Conservation (phyloP, 1,284 basidiomycete species). For the Vanrija sp. region DNA sequence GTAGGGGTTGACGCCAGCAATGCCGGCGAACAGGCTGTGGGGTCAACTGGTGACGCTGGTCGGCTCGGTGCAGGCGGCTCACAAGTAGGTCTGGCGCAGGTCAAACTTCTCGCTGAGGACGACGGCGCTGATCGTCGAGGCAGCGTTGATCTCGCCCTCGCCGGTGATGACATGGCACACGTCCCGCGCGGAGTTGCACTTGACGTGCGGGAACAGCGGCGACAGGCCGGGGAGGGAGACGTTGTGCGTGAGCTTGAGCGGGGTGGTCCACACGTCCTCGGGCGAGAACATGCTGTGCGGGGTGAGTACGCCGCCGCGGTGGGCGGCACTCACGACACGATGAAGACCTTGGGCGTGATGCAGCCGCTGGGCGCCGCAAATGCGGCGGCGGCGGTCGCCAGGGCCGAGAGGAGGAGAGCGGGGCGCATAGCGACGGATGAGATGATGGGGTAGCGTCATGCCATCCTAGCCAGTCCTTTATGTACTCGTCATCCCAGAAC, state of each 20-base stretch:
- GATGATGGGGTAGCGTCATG: no score
- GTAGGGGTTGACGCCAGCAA: constrained; percentile 53
- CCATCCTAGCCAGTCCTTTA: no score
- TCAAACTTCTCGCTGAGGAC: constrained; percentile 49
- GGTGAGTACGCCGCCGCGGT: not conserved
- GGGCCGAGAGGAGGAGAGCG: no score
- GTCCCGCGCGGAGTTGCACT: constrained; percentile 48
- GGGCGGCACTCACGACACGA: constrained; percentile 21
- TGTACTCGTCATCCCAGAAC: no score
- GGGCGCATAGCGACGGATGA: no score
- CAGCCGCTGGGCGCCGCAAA: not conserved
- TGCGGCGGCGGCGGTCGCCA: no score
- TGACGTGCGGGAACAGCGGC: constrained; percentile 51
- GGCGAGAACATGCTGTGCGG: constrained; percentile 37
- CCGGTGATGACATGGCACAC: constrained; percentile 50
- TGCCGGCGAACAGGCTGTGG: constrained; percentile 49
- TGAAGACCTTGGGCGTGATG: constrained; percentile 35
- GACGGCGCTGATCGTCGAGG: constrained; percentile 41
- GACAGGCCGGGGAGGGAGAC: constrained; percentile 52
- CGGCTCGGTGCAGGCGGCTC: constrained; percentile 8
- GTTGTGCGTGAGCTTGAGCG: constrained; percentile 45
- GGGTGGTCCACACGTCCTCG: constrained; percentile 44
- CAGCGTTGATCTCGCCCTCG: constrained; percentile 55
- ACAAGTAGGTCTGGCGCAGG: constrained; percentile 54
- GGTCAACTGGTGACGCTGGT: not conserved